Percentiles rank a stretch among this genome's conserved stretches.
Evolutionary conservation across 1,139 yeast genomes (phyloP).

Genomic region (Yamadazyma sp.): DNA sequence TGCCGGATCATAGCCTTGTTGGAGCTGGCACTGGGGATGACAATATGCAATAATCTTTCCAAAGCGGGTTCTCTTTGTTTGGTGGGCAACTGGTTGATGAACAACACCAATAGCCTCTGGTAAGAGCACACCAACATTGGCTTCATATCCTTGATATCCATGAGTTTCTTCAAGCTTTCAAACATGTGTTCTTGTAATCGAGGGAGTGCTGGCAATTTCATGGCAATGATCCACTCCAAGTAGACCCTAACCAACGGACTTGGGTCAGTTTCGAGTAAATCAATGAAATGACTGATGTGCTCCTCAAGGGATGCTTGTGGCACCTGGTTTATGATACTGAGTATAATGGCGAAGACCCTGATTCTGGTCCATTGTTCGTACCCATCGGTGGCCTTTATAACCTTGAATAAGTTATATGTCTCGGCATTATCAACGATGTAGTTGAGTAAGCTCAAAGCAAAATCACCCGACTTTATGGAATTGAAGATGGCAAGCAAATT

Average conservation of each 20-base stretch:
- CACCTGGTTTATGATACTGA: slow-evolving; percentile 33
- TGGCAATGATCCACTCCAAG: slow-evolving; percentile 75
- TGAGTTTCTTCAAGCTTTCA: slow-evolving; percentile 16
- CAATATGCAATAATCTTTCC: slow-evolving; percentile 26
- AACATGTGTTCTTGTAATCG: slow-evolving; percentile 20
- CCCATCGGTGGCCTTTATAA: slow-evolving; percentile 60
- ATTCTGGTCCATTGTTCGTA: slow-evolving; percentile 68
- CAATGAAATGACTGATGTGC: slow-evolving; percentile 23
- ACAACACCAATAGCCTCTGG: slow-evolving; percentile 59
- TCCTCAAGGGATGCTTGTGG: slow-evolving; percentile 14
- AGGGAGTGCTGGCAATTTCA: slow-evolving; percentile 24
- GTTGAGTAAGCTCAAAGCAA: slow-evolving; percentile 42
- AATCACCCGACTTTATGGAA: slow-evolving; percentile 27
- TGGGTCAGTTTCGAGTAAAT: slow-evolving; percentile 50
- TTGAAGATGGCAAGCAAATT: slow-evolving; percentile 47
- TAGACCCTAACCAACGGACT: slow-evolving; percentile 76
- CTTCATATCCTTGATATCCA: slow-evolving; percentile 22
- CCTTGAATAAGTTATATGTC: slow-evolving; percentile 43
- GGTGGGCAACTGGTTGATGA: slow-evolving; percentile 42
- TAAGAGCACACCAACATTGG: slow-evolving; percentile 61
- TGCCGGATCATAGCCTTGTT: slow-evolving; percentile 83
- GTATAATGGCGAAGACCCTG: slow-evolving; percentile 53
- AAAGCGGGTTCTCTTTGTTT: slow-evolving; percentile 21
- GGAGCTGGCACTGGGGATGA: slow-evolving; percentile 73
- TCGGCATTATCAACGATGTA: slow-evolving; percentile 41